Evolutionary conservation across 805 yeast genomes (phyloP).

Genomic region (Candida mattraensis): DNA sequence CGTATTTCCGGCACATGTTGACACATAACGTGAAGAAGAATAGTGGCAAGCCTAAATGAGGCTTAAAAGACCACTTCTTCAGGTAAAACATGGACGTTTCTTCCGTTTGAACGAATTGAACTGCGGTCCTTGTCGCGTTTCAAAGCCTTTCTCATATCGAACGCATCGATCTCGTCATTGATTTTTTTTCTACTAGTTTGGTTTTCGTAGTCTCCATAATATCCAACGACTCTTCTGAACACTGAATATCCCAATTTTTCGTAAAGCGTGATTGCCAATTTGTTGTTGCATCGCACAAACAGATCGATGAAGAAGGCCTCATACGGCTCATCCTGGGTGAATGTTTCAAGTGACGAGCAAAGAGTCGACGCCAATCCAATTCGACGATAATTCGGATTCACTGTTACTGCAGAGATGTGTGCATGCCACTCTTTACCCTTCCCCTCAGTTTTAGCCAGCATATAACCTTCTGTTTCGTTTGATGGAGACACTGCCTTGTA

Average conservation of each 20-base stretch:
- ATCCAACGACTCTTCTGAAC: slow-evolving; percentile 83
- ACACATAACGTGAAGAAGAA: slow-evolving; percentile 18
- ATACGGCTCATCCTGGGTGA: slow-evolving; percentile 73
- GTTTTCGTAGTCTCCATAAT: slow-evolving; percentile 62
- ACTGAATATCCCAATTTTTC: slow-evolving; percentile 85
- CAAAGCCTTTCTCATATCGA: slow-evolving; percentile 75
- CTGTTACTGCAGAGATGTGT: slow-evolving; percentile 94
- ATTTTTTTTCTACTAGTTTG: slow-evolving; percentile 38
- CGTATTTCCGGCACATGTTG: slow-evolving; percentile 21
- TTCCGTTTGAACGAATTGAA: slow-evolving; percentile 62
- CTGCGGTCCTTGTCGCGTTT: slow-evolving; percentile 52
- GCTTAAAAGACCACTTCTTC: slow-evolving; percentile 59
- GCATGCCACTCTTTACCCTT: slow-evolving; percentile 85
- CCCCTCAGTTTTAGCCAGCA: slow-evolving; percentile 98
- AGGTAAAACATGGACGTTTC: slow-evolving; percentile 59
- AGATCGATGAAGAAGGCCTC: slow-evolving; percentile 84
- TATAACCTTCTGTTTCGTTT: slow-evolving; percentile 57
- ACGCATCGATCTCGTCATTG: slow-evolving; percentile 80
- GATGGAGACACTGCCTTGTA: slow-evolving; percentile 59
- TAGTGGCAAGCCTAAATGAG: slow-evolving; percentile 8
- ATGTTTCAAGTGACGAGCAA: slow-evolving; percentile 69
- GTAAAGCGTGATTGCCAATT: slow-evolving; percentile 76
- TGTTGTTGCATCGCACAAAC: slow-evolving; percentile 86
- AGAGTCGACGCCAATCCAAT: slow-evolving; percentile 82
- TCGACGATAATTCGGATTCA: slow-evolving; percentile 77